Base-by-base conservation (phyloP, 768 basidiomycete species). In the Xerocomus spinulosus region DNA sequence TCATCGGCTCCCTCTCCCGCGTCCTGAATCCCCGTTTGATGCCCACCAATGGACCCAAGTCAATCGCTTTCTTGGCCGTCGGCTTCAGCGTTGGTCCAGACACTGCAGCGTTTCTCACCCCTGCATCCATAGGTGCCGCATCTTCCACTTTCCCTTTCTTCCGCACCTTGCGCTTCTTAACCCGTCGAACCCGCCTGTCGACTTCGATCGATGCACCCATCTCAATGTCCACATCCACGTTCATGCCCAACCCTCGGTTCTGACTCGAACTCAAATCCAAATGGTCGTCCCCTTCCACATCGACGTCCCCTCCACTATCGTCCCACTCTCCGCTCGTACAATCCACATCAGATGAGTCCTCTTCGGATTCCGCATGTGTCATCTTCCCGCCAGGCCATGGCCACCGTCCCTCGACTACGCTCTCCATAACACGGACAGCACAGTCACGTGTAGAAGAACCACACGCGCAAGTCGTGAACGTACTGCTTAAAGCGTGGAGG, bases 401-500 rank as follows among this genome's bases (percentile, higher is more conserved):
- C 63, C 63, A 64, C 13, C 38, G 54, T 36, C 63, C 63, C 35
- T 78, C 76, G 20, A 85, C 82, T 52, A 86, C 81, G n/a, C 71
- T 71, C 13, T 77, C 78, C 77, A 86, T 83, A n/a, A 78, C 73
- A 12, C 68, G 71, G 21, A 85, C 62, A 3, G 79, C 83, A 55
- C 87, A 89, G 44, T 84, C 80, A 26, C 70, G 72, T 4, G 82
- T 74, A 5, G 71, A 71, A 9, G 77, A 70, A 6, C 86, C 86
- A 53, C 86, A 88, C 0, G 86, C 86, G 46, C 86, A 88, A 1
- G 83, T 82, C 4, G 82, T 81, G 57, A 87, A 88, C 0, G 82
- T 85, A 15, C 81, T 81, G 7, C 79, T 72, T 44, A 88, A 74
- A 6, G 83, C 74, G 46, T 87, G 83, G 0, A 88, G 74, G 59